These are phyloP conservation scores for Chaetoscypha palmicola DNA, from an alignment of 2,329 filamentous ascomycete genomes.

Conservation along the genomic window DNA sequence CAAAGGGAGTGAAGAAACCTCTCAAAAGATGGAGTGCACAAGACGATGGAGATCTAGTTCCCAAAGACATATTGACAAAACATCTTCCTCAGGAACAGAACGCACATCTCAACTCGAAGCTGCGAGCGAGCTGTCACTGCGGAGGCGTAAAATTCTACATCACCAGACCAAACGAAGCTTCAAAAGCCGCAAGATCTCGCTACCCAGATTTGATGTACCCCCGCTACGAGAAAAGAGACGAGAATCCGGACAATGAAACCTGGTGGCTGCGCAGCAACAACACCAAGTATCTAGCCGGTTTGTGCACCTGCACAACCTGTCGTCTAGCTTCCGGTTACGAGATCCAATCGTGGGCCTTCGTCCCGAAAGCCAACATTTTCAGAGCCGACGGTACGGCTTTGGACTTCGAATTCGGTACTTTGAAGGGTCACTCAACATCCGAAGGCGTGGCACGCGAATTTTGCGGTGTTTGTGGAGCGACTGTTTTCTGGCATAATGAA, in stretches of 20 bases:
- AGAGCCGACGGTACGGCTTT: constrained; percentile 33
- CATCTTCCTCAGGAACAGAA: neutral
- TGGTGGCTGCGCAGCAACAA: constrained; percentile 21
- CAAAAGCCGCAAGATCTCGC: constrained; percentile 38
- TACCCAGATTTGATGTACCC: constrained; percentile 49
- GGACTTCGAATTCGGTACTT: constrained; percentile 35
- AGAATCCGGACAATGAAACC: constrained; percentile 35
- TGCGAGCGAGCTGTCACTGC: constrained; percentile 48
- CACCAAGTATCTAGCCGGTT: constrained; percentile 50
- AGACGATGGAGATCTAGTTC: constrained; percentile 9
- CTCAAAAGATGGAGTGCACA: constrained; percentile 13
- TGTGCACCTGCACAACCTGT: constrained; percentile 57
- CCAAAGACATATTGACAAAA: constrained; percentile 6
- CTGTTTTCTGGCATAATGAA: constrained; percentile 53
- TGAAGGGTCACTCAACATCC: constrained; percentile 49
- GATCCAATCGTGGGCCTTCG: constrained; percentile 59
- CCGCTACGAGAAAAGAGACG: constrained; percentile 32
- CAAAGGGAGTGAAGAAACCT: constrained; percentile 9
- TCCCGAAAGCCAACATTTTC: constrained; percentile 52
- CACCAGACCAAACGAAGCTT: constrained; percentile 44
- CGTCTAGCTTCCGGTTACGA: constrained; percentile 54
- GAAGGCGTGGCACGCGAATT: constrained; percentile 51
- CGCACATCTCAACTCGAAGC: constrained; percentile 7
- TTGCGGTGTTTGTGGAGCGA: constrained; percentile 56
- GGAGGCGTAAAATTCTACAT: constrained; percentile 49